These are phyloP conservation scores for Backusella australiensis DNA, from an alignment of 192 early-diverging fungal species.

Conservation along the genomic window DNA sequence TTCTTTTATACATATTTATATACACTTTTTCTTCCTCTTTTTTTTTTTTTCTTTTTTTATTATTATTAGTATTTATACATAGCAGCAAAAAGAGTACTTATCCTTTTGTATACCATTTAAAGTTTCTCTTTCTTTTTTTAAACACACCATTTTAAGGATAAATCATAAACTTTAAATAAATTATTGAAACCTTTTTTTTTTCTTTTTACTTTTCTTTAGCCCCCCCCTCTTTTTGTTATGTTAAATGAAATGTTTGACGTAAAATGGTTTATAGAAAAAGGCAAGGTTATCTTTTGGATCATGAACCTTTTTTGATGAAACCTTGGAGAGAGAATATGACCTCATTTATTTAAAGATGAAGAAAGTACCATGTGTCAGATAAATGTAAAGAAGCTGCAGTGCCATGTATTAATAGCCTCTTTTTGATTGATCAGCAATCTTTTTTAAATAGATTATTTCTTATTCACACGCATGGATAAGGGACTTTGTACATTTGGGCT, in stretches of 20 bases:
- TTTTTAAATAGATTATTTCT: no score
- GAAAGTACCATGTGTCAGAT: background rate
- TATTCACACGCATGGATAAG: no score
- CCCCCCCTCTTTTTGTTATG: background rate
- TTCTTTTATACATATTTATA: background rate
- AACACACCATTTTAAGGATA: background rate
- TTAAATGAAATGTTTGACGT: background rate
- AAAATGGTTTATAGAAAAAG: background rate
- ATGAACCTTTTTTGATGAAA: background rate
- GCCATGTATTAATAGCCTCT: background rate
- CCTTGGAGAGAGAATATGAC: background rate
- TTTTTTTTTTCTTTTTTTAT: background rate
- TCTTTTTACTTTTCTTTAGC: background rate
- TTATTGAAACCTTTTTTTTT: background rate
- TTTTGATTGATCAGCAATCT: no score
- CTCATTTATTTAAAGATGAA: background rate
- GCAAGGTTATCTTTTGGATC: background rate
- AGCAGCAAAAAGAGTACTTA: background rate
- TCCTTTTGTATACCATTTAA: conserved; percentile 1
- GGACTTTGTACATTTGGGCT: no score
- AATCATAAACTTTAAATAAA: conserved; percentile 4
- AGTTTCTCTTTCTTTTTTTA: background rate
- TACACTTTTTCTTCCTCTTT: background rate
- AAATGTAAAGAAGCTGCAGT: background rate
- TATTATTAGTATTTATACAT: background rate